phyloP scores from a whole-genome alignment of 73 alveolate genomes.

The Tetrahymena elliotti region DNA sequence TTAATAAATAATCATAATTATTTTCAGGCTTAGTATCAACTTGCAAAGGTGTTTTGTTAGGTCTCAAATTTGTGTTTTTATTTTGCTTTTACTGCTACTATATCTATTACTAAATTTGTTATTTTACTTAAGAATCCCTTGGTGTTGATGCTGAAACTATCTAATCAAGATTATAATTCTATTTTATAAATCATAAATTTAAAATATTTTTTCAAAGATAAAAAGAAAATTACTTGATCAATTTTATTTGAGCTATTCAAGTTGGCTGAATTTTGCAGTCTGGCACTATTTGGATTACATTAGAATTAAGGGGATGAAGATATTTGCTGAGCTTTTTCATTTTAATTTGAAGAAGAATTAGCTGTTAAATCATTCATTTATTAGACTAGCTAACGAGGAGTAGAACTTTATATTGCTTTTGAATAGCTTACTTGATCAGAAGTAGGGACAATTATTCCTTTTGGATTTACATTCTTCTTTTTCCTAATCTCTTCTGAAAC shows the following conservation, averaged over 20 bases:
- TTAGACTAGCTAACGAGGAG: neutral
- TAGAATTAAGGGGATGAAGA: neutral
- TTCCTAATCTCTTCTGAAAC: neutral
- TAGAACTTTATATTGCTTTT: neutral
- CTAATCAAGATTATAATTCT: neutral
- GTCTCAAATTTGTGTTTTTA: neutral
- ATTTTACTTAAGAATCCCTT: neutral
- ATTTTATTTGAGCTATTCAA: neutral
- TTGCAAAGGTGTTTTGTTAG: neutral
- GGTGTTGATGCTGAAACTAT: neutral
- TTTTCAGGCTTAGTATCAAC: neutral
- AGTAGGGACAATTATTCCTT: neutral
- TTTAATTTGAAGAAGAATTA: neutral
- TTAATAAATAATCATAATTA: neutral
- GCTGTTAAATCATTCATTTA: neutral
- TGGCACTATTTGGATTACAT: neutral
- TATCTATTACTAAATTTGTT: neutral
- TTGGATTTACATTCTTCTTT: neutral
- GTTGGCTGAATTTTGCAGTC: neutral
- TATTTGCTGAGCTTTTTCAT: neutral
- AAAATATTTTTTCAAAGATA: too few relatives aligned
- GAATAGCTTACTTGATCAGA: neutral
- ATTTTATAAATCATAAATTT: too few relatives aligned
- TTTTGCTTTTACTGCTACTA: neutral
- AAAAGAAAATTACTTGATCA: neutral